Evolutionary conservation across 2,329 filamentous ascomycete genomes (phyloP), one percentile per base, ranked within the genome.

Genomic region (Fusarium drepaniforme): DNA sequence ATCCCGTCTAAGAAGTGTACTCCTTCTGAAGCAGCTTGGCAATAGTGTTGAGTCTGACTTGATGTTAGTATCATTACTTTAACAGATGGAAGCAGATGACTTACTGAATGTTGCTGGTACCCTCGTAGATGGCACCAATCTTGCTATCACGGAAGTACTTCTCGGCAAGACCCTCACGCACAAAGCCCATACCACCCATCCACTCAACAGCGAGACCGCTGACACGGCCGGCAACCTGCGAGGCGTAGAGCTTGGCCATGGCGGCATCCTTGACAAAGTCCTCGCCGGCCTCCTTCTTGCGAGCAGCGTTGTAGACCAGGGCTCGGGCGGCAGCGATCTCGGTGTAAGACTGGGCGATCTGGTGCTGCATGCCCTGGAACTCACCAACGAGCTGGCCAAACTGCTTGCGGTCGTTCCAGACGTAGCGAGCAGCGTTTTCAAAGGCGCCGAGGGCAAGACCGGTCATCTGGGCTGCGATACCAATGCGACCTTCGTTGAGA

Each of bases 151-250:
- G 90, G 89, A 93, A 99, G 87, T 93, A 98, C 91, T 99, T 99
- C 91, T 99, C 97, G 1, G 97, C 97, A 68, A 98, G 91, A 0
- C 97, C 97, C 84, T 99, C 97, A 53, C 97, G 89, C 18, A 99
- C 97, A 80, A 99, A 99, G 56, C 97, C 97, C 97, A 99, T 98
- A 72, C 97, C 97, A 58, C 97, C 97, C 96, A 98, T 98, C 97
- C 97, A 99, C 86, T 99, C 97, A 33, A 99, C 91, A 0, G 96
- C 97, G 59, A 93, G 89, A 8, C 96, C 92, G 66, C 93, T 93
- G 23, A 99, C 96, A 65, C 91, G 92, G 23, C 94, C 94, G 0
- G 97, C 97, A 37, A 99, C 95, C 85, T 99, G 97, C 6, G 94
- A 97, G 3, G 97, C 92, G 83, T 94, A 98, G 66, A 99, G 89